Percentiles rank a stretch among this genome's conserved stretches.
Conservation (phyloP, 2,329 filamentous ascomycete species). For the Colletotrichum chrysophilum region DNA sequence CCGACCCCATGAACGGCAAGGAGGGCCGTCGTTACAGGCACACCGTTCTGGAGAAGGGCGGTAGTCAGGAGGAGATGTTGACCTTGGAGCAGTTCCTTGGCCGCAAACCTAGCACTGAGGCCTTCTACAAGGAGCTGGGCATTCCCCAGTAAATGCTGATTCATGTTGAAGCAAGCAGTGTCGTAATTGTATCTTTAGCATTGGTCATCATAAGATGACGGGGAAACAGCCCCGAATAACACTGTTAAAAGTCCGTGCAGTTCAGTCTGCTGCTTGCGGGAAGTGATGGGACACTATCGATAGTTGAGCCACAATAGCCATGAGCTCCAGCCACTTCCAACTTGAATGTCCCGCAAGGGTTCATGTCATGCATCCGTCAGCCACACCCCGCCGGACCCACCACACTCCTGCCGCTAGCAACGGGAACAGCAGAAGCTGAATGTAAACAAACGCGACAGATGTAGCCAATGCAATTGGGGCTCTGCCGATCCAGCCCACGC, state of each 20-base stretch:
- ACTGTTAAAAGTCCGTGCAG: not conserved
- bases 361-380: not conserved
- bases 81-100: conserved; percentile 81
- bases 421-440: conserved; percentile 12
- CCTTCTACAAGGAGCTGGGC: conserved; percentile 82
- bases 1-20: conserved; percentile 76
- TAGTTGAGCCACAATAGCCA: not conserved
- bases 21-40: conserved; percentile 80
- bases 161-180: not conserved
- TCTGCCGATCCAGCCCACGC: not conserved
- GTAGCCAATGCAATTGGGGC: conserved; percentile 3
- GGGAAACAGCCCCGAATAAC: not conserved
- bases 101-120: conserved; percentile 75
- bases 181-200: not conserved
- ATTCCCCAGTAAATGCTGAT: conserved; percentile 19
- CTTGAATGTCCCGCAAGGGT: not conserved
- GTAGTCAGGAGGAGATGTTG: conserved; percentile 81
- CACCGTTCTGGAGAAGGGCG: conserved; percentile 78
- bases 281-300: not conserved
- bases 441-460: conserved; percentile 26
- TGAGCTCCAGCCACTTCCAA: not conserved
- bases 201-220: not conserved
- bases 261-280: not conserved
- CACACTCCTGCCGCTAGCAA: conserved; percentile 16
- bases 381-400: conserved; percentile 23